Percentiles rank a stretch among this genome's conserved stretches.
These are phyloP conservation scores for Litchi chinensis DNA, from an alignment of 345 rosid species.

Conservation along the genomic window DNA sequence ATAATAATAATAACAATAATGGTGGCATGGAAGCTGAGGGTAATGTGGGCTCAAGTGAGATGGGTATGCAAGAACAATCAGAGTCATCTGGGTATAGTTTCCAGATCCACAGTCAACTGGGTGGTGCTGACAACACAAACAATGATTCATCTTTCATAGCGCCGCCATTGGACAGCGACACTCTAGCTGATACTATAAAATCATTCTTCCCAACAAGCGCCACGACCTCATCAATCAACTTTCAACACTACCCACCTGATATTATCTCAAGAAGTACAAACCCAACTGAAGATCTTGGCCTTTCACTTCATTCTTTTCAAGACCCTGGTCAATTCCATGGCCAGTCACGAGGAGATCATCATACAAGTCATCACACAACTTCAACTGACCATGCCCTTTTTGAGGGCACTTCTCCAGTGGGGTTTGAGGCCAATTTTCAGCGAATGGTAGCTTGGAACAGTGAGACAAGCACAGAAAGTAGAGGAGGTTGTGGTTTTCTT, in stretches of 20 bases:
- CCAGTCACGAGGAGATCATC: slow-evolving; percentile 35
- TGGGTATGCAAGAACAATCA: slow-evolving; percentile 38
- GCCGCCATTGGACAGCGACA: slow-evolving; percentile 42
- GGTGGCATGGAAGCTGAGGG: slow-evolving; percentile 20
- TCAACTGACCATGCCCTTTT: slow-evolving; percentile 33
- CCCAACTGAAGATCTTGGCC: slow-evolving; percentile 60
- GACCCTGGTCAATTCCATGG: slow-evolving; percentile 34
- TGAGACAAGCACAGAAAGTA: slow-evolving; percentile 39
- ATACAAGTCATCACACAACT: slow-evolving; percentile 29
- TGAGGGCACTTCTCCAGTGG: slow-evolving; percentile 32
- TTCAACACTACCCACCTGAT: slow-evolving; percentile 58
- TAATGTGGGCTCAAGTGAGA: slow-evolving; percentile 35
- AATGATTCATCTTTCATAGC: slow-evolving; percentile 40
- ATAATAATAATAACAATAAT: not conserved
- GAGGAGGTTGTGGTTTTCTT: slow-evolving; percentile 37
- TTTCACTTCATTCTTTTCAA: slow-evolving; percentile 61
- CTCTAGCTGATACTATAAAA: slow-evolving; percentile 54
- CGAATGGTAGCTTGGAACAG: slow-evolving; percentile 53
- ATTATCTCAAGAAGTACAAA: slow-evolving; percentile 49
- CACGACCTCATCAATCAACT: slow-evolving; percentile 45
- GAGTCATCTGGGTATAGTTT: slow-evolving; percentile 49
- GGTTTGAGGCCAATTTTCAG: slow-evolving; percentile 43
- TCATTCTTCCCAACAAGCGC: slow-evolving; percentile 70
- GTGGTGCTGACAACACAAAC: slow-evolving; percentile 31
- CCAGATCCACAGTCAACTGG: slow-evolving; percentile 43